Percentiles rank a stretch among this genome's conserved stretches.
Evolutionary conservation across 495 filamentous ascomycete species (phyloP).

Genomic region (Ramalina peruviana): DNA sequence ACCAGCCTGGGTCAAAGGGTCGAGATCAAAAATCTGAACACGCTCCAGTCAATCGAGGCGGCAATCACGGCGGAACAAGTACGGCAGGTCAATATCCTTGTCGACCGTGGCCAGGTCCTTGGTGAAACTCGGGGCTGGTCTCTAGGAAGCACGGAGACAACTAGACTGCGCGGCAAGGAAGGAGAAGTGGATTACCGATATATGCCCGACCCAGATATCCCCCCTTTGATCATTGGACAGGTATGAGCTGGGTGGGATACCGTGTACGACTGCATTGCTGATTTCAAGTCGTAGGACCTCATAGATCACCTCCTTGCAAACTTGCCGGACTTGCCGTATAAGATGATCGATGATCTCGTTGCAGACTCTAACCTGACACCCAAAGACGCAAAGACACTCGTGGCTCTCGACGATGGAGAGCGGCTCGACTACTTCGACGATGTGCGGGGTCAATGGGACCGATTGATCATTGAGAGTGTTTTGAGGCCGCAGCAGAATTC

Average conservation of each 20-base stretch:
- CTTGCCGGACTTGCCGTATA: conserved; percentile 58
- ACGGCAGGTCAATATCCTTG: conserved; percentile 69
- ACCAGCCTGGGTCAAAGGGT: conserved; percentile 65
- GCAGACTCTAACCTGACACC: conserved; percentile 47
- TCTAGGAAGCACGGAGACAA: conserved; percentile 60
- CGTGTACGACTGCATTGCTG: not conserved
- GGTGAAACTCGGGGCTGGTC: conserved; percentile 94
- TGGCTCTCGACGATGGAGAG: conserved; percentile 63
- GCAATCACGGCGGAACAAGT: conserved; percentile 83
- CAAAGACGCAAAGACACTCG: conserved; percentile 80
- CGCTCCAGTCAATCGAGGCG: conserved; percentile 87
- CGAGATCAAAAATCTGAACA: conserved; percentile 95
- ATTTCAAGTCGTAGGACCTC: conserved; percentile 32
- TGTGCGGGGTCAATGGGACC: conserved; percentile 21
- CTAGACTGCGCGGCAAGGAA: conserved; percentile 74
- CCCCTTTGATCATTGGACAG: conserved; percentile 58
- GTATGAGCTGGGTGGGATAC: conserved; percentile 12
- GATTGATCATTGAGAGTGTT: not conserved
- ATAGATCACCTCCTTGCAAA: conserved; percentile 42
- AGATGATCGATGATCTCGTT: conserved; percentile 44
- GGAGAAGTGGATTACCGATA: conserved; percentile 96
- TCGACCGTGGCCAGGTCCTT: conserved; percentile 60
- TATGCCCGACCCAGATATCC: conserved; percentile 93
- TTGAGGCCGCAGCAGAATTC: not conserved
- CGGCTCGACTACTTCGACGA: conserved; percentile 74